phyloP scores from a whole-genome alignment of 1,284 basidiomycete species.

The Cryptococcus neoformans region DNA sequence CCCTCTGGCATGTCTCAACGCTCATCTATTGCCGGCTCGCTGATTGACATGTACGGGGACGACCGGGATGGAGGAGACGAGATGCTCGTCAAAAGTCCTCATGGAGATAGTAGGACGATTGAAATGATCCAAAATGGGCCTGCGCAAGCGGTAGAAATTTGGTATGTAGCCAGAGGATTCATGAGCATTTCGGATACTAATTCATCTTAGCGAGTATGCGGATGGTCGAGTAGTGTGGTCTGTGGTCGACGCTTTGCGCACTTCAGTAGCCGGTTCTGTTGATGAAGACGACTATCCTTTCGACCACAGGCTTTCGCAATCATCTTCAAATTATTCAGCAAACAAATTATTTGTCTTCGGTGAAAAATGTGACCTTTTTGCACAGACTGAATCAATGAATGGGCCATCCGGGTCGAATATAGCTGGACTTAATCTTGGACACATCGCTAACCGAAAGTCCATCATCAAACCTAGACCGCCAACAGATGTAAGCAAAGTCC shows the following conservation, averaged over 20 bases:
- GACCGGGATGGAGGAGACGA: slow-evolving; percentile 12
- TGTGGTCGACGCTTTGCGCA: slow-evolving; percentile 39
- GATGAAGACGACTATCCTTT: slow-evolving; percentile 15
- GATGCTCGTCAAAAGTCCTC: slow-evolving; percentile 14
- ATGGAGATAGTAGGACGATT: background rate
- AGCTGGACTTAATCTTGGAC: slow-evolving; percentile 12
- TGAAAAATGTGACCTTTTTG: background rate
- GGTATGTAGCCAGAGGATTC: slow-evolving; percentile 7
- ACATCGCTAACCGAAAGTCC: slow-evolving; percentile 9
- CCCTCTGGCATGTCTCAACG: slow-evolving; percentile 4
- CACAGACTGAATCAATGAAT: background rate
- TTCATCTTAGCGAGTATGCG: slow-evolving; percentile 36
- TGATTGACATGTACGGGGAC: slow-evolving; percentile 31
- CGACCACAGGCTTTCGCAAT: slow-evolving; percentile 10
- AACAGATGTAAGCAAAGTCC: slow-evolving; percentile 14
- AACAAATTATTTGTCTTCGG: slow-evolving; percentile 2
- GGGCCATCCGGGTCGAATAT: background rate
- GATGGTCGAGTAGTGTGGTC: slow-evolving; percentile 46
- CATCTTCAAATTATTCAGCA: slow-evolving; percentile 9
- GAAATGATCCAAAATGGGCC: slow-evolving; percentile 5
- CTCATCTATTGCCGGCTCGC: slow-evolving; percentile 26
- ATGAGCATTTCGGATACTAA: background rate
- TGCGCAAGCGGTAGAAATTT: slow-evolving; percentile 40
- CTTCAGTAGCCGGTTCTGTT: slow-evolving; percentile 9
- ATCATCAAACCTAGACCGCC: slow-evolving; percentile 12